Conservation (phyloP, 1,284 basidiomycete genomes). For the Ganoderma lingzhi region DNA sequence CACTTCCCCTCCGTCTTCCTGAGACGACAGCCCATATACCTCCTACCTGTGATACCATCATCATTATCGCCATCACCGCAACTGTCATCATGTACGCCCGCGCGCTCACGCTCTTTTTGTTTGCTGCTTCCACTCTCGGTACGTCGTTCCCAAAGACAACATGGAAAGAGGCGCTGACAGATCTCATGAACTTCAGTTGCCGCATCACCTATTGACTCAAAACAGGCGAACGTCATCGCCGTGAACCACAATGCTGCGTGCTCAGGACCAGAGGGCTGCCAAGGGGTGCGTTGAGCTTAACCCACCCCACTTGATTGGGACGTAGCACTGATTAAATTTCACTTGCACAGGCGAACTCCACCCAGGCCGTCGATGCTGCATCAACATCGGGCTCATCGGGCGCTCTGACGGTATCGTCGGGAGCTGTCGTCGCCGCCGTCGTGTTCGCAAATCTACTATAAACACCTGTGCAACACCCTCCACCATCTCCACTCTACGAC, state of each 20-base stretch:
- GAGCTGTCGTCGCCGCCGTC: constrained; percentile 12
- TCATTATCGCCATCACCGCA: background rate
- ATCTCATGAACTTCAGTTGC: constrained; percentile 7
- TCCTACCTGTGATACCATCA: constrained; percentile 21
- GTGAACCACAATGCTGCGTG: constrained; percentile 26
- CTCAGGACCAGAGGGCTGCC: constrained; percentile 27
- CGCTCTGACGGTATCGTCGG: constrained; percentile 3
- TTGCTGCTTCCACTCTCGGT: constrained; percentile 24
- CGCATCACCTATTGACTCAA: constrained; percentile 29
- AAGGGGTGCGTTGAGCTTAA: constrained; percentile 14
- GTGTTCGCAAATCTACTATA: constrained; percentile 22
- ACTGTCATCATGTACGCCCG: constrained; percentile 21
- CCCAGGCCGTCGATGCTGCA: constrained; percentile 9
- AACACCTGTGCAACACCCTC: background rate
- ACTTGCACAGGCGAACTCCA: constrained; percentile 16
- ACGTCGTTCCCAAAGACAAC: background rate
- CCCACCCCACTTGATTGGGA: too few species aligned
- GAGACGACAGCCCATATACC: constrained; percentile 17
- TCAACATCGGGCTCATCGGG: constrained; percentile 21
- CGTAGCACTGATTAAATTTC: background rate
- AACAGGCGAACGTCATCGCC: constrained; percentile 29
- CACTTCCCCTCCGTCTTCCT: background rate
- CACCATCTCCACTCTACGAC: background rate
- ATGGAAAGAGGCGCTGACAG: background rate
- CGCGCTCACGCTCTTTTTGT: constrained; percentile 29